These are phyloP conservation scores for Beauveria sp. DNA, from an alignment of 2,329 filamentous ascomycete genomes.

Conservation along the genomic window DNA sequence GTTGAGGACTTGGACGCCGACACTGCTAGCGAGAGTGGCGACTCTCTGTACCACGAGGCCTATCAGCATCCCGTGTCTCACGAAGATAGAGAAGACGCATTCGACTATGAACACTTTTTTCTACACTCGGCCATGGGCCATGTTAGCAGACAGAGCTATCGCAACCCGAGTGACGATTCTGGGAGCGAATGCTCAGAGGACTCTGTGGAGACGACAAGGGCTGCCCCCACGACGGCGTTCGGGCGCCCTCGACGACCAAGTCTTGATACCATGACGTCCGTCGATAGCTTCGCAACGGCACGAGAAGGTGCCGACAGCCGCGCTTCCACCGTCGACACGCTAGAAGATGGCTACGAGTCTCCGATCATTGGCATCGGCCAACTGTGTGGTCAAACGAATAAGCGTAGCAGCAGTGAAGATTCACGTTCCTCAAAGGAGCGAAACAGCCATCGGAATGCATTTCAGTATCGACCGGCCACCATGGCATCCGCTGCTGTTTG, in stretches of 20 bases:
- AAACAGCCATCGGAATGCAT: conserved; percentile 13
- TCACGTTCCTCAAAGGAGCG: conserved; percentile 14
- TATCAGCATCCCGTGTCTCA: conserved; percentile 61
- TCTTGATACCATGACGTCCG: conserved; percentile 41
- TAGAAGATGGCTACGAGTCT: conserved; percentile 8
- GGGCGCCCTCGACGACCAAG: conserved; percentile 40
- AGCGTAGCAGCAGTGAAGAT: conserved; percentile 12
- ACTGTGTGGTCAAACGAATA: not conserved
- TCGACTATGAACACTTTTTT: conserved; percentile 95
- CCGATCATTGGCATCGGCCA: not conserved
- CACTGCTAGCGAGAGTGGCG: conserved; percentile 54
- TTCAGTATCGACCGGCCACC: conserved; percentile 1
- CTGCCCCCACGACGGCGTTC: conserved; percentile 26
- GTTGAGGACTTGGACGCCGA: conserved; percentile 22
- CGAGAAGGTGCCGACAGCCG: conserved; percentile 40
- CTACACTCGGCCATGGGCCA: conserved; percentile 85
- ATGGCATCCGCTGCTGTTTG: not conserved
- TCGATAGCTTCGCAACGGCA: conserved; percentile 51
- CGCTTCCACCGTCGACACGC: conserved; percentile 16
- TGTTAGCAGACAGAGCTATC: conserved; percentile 40
- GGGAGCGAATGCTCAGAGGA: conserved; percentile 52
- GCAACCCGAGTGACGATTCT: conserved; percentile 29
- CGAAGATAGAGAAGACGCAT: conserved; percentile 89
- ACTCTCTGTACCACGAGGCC: conserved; percentile 56
- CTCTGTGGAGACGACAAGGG: conserved; percentile 55